A percentile compares a stretch with the other conserved stretches of the same genome.
These are phyloP conservation scores for Serendipita sp. DNA, from an alignment of 768 basidiomycete genomes.

Conservation along the genomic window DNA sequence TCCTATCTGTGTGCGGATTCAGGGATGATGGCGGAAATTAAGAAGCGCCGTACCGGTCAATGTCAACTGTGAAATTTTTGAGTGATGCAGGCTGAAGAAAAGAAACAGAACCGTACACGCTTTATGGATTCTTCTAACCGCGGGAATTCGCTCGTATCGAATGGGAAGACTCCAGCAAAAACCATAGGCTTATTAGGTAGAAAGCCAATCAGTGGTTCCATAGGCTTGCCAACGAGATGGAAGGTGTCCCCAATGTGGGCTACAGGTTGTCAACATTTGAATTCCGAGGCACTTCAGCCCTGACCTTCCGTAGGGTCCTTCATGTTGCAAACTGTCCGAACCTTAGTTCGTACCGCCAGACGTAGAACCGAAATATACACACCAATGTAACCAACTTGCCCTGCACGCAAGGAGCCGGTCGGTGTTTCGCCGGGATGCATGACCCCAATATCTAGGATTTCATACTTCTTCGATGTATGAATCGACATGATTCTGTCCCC, in stretches of 20 bases:
- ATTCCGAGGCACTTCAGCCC: neutral
- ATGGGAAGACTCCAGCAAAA: constrained; percentile 86
- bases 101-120: constrained; percentile 34
- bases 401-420: constrained; percentile 46
- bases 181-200: constrained; percentile 92
- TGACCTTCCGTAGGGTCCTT: constrained; percentile 87
- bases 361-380: neutral
- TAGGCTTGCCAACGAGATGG: constrained; percentile 51
- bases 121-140: constrained; percentile 95
- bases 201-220: constrained; percentile 80
- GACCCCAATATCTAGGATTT: constrained; percentile 74
- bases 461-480: constrained; percentile 72
- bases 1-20: constrained; percentile 34
- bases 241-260: constrained; percentile 93
- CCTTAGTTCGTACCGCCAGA: neutral
- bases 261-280: constrained; percentile 18
- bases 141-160: constrained; percentile 78
- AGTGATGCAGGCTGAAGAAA: constrained; percentile 7
- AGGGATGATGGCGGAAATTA: neutral
- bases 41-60: constrained; percentile 27
- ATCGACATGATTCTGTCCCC: constrained; percentile 84
- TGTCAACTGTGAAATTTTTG: constrained; percentile 36
- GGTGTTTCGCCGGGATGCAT: constrained; percentile 82
- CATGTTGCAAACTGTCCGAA: constrained; percentile 72
- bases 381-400: constrained; percentile 67